Conservation (phyloP, 1,139 yeast species). For the Pichia norvegensis region DNA sequence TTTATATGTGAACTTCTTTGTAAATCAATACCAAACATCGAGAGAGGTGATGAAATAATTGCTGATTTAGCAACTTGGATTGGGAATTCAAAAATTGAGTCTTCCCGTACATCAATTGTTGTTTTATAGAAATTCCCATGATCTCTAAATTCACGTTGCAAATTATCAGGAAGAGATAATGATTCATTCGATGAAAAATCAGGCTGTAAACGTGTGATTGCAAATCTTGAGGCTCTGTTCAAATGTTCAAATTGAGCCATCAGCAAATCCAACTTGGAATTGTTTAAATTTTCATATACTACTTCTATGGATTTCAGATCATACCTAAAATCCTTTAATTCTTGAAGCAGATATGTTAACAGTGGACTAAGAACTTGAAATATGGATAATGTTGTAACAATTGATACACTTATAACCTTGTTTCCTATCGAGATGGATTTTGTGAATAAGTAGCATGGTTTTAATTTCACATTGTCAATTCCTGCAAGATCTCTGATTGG, state of each 20-base stretch:
- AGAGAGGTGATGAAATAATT: conserved; percentile 19
- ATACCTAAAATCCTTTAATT: conserved; percentile 30
- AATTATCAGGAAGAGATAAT: conserved; percentile 10
- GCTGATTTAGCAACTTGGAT: conserved; percentile 25
- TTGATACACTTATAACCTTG: conserved; percentile 37
- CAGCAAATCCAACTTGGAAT: conserved; percentile 16
- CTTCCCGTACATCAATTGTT: conserved; percentile 14
- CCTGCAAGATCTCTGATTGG: conserved; percentile 30
- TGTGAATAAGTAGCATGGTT: conserved; percentile 34
- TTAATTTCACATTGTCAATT: conserved; percentile 14
- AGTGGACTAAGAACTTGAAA: conserved; percentile 47
- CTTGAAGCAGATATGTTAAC: conserved; percentile 40
- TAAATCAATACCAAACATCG: conserved; percentile 27
- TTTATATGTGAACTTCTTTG: conserved; percentile 18
- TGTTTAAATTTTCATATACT: conserved; percentile 16
- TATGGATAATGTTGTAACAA: conserved; percentile 37
- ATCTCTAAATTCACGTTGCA: conserved; percentile 12
- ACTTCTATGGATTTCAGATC: conserved; percentile 6
- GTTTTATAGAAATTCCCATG: conserved; percentile 18
- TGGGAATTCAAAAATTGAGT: conserved; percentile 22
- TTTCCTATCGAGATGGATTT: conserved; percentile 38
- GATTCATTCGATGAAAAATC: conserved; percentile 8
- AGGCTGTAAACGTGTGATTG: conserved; percentile 18
- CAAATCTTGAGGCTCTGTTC: conserved; percentile 15
- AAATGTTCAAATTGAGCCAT: conserved; percentile 14